Conservation (phyloP, 2,329 filamentous ascomycete genomes). For the Trichoderma oligosporum region DNA sequence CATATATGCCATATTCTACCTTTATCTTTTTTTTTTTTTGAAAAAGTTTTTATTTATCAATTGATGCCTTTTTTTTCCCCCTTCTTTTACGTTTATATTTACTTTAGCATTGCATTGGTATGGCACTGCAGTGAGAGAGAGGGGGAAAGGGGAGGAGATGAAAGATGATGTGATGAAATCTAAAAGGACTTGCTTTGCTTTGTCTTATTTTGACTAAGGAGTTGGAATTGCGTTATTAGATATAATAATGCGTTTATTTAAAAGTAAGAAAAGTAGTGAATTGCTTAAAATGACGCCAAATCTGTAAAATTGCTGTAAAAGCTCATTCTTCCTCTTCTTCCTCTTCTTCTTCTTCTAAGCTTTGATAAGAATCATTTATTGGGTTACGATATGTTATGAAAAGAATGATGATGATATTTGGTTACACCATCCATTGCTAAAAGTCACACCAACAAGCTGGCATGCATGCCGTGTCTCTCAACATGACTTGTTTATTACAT, state of each 20-base stretch:
- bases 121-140: neutral
- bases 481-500: too few species aligned
- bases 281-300: too few species aligned
- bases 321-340: too few species aligned
- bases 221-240: neutral
- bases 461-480: too few species aligned
- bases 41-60: neutral
- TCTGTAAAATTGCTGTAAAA: too few species aligned
- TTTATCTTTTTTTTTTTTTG: neutral
- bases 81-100: neutral
- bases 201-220: neutral
- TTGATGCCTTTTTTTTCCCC: neutral
- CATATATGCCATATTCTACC: slow-evolving; percentile 14
- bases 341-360: too few species aligned
- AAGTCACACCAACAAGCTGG: too few species aligned
- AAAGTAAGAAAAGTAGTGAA: neutral
- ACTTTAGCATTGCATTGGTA: neutral
- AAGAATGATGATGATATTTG: too few species aligned
- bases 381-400: too few species aligned
- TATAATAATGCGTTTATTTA: neutral
- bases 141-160: neutral
- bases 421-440: too few species aligned
- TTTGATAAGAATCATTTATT: too few species aligned
- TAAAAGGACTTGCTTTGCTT: too few species aligned
- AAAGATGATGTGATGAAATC: neutral